A percentile compares a stretch with the other conserved stretches of the same genome.
These are phyloP conservation scores for Anastatica hierochuntica DNA, from an alignment of 345 rosid species.

Conservation along the genomic window DNA sequence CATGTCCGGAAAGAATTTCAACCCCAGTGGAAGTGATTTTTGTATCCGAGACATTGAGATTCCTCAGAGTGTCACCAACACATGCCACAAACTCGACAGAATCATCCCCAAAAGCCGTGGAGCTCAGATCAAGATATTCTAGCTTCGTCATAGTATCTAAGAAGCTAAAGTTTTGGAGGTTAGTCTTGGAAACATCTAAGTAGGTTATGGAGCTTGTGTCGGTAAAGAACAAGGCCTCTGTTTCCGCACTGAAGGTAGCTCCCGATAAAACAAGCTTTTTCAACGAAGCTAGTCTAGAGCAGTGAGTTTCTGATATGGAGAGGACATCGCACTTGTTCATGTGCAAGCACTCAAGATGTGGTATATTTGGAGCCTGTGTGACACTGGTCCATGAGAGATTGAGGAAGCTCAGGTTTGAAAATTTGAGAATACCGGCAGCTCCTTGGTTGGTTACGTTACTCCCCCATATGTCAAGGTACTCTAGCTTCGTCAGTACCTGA, in stretches of 20 bases:
- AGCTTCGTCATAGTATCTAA: conserved; percentile 44
- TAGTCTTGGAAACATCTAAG: conserved; percentile 59
- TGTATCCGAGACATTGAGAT: conserved; percentile 56
- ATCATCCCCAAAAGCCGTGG: conserved; percentile 54
- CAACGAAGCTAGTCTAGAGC: conserved; percentile 37
- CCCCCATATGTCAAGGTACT: conserved; percentile 87
- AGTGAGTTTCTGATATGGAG: conserved; percentile 32
- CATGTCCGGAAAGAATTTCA: conserved; percentile 45
- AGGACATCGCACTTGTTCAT: conserved; percentile 65
- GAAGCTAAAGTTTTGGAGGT: conserved; percentile 44
- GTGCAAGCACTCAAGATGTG: conserved; percentile 63
- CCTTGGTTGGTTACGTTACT: conserved; percentile 64
- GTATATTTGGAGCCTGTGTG: conserved; percentile 47
- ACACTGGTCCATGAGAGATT: conserved; percentile 73
- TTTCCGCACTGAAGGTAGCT: conserved; percentile 50
- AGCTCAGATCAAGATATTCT: conserved; percentile 69
- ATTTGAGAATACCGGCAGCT: conserved; percentile 35
- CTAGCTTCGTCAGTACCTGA: conserved; percentile 65
- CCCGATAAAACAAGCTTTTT: conserved; percentile 50
- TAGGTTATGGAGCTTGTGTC: conserved; percentile 40
- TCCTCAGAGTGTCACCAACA: conserved; percentile 51
- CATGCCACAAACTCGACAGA: conserved; percentile 41
- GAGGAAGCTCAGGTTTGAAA: conserved; percentile 59
- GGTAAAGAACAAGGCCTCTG: conserved; percentile 37
- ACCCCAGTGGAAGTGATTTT: conserved; percentile 61